Conservation (phyloP, 352 stramenopile species). For the Globisporangium ultimum region DNA sequence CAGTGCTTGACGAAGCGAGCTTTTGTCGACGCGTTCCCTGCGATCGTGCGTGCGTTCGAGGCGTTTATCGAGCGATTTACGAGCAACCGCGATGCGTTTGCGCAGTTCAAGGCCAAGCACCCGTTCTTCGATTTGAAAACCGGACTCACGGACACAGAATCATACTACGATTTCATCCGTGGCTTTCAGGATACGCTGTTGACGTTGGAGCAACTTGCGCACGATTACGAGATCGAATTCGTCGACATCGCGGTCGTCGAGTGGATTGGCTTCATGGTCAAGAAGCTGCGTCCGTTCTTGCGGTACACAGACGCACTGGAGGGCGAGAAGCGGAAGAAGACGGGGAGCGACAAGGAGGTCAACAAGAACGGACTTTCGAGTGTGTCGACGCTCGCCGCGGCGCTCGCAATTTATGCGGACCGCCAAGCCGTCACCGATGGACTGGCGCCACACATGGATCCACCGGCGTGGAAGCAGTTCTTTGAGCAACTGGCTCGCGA, state of each 20-base stretch:
- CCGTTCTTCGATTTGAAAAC: slow-evolving; percentile 40
- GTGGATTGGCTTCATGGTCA: slow-evolving; percentile 52
- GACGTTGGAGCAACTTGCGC: slow-evolving; percentile 51
- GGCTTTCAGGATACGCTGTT: slow-evolving; percentile 41
- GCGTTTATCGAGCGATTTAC: slow-evolving; percentile 45
- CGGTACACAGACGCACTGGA: slow-evolving; percentile 73
- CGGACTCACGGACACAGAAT: slow-evolving; percentile 20
- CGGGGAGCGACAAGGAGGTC: slow-evolving; percentile 74
- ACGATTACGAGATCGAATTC: slow-evolving; percentile 45
- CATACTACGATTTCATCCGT: slow-evolving; percentile 67
- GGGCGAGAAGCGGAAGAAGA: slow-evolving; percentile 67
- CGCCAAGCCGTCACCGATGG: slow-evolving; percentile 41
- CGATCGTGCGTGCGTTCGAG: slow-evolving; percentile 48
- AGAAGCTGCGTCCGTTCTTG: slow-evolving; percentile 74
- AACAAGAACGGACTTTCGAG: slow-evolving; percentile 73
- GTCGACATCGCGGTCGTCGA: slow-evolving; percentile 37
- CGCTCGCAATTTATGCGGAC: slow-evolving; percentile 63
- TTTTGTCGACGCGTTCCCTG: slow-evolving; percentile 51
- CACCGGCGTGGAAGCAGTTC: slow-evolving; percentile 54
- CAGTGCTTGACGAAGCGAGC: slow-evolving; percentile 45
- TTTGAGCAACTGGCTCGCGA: slow-evolving; percentile 52
- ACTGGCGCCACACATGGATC: slow-evolving; percentile 31
- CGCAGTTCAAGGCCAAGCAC: slow-evolving; percentile 46
- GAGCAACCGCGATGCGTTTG: slow-evolving; percentile 26
- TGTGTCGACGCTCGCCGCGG: slow-evolving; percentile 68